Conservation (phyloP, 352 stramenopile species). For the Phytophthora sansomeana region DNA sequence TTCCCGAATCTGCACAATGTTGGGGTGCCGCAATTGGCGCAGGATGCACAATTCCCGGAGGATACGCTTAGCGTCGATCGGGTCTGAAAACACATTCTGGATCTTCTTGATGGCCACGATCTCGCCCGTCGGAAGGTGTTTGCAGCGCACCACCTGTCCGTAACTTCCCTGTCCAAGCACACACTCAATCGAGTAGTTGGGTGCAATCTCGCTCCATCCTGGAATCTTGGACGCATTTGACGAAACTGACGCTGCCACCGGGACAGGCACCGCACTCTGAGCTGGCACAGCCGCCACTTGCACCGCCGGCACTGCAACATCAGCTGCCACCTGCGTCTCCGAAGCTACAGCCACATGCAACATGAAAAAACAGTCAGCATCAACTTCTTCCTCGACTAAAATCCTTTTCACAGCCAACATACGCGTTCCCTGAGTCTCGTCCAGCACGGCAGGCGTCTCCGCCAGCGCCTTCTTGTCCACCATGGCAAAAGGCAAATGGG, state of each 20-base stretch:
- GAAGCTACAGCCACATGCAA: slow-evolving; percentile 26
- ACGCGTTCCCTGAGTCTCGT: slow-evolving; percentile 57
- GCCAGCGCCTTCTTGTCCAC: slow-evolving; percentile 54
- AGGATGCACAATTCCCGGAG: slow-evolving; percentile 86
- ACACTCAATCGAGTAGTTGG: slow-evolving; percentile 87
- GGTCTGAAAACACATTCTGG: slow-evolving; percentile 90
- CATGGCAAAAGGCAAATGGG: slow-evolving; percentile 51
- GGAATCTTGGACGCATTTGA: slow-evolving; percentile 82
- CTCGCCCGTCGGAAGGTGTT: slow-evolving; percentile 87
- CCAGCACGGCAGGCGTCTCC: slow-evolving; percentile 62
- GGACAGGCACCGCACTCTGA: slow-evolving; percentile 22
- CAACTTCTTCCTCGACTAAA: not conserved
- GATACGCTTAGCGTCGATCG: slow-evolving; percentile 89
- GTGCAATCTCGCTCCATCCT: slow-evolving; percentile 84
- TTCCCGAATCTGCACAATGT: slow-evolving; percentile 90
- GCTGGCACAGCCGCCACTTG: slow-evolving; percentile 23
- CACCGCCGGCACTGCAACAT: slow-evolving; percentile 12
- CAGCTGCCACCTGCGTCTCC: slow-evolving; percentile 17
- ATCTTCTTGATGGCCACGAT: slow-evolving; percentile 92
- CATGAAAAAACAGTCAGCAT: slow-evolving; percentile 6
- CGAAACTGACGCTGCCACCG: slow-evolving; percentile 22
- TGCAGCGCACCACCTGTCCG: slow-evolving; percentile 87
- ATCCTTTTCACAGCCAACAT: slow-evolving; percentile 22
- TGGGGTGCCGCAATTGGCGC: slow-evolving; percentile 83
- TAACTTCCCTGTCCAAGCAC: slow-evolving; percentile 88